Evolutionary conservation across 2,329 filamentous ascomycete species (phyloP).

Genomic region (Exophiala aquamarina): DNA sequence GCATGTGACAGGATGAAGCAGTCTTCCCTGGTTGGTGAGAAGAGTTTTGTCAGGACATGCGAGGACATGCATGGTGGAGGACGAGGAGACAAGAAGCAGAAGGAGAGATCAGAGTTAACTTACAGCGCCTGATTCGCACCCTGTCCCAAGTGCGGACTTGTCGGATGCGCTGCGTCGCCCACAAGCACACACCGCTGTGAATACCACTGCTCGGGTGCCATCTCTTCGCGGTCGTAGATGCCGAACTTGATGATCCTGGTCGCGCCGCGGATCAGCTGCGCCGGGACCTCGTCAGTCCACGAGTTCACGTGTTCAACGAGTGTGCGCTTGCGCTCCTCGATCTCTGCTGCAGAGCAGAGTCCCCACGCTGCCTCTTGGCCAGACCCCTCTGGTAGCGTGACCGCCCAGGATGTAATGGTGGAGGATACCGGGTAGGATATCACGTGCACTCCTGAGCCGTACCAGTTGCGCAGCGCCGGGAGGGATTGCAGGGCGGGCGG

Average conservation of each 20-base stretch:
- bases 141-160: slow-evolving; percentile 16
- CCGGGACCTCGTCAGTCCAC: slow-evolving; percentile 8
- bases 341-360: slow-evolving; percentile 11
- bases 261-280: slow-evolving; percentile 6
- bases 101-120: not conserved
- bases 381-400: slow-evolving; percentile 14
- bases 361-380: slow-evolving; percentile 15
- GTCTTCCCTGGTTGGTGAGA: slow-evolving; percentile 10
- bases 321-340: slow-evolving; percentile 10
- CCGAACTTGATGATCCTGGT: slow-evolving; percentile 20
- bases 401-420: slow-evolving; percentile 12
- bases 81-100: not conserved
- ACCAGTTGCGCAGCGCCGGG: slow-evolving; percentile 14
- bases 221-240: slow-evolving; percentile 16
- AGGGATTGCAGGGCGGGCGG: slow-evolving; percentile 3
- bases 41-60: too few species aligned
- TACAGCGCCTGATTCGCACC: slow-evolving; percentile 21
- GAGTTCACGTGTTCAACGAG: slow-evolving; percentile 2
- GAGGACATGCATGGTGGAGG: too few species aligned
- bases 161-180: slow-evolving; percentile 17
- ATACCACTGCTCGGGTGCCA: slow-evolving; percentile 16
- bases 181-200: slow-evolving; percentile 7
- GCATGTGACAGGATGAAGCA: slow-evolving; percentile 14
- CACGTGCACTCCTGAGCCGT: slow-evolving; percentile 17
- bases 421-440: slow-evolving; percentile 16